These are phyloP conservation scores for Ganoderma boninense DNA, from an alignment of 1,284 basidiomycete genomes.

Conservation along the genomic window DNA sequence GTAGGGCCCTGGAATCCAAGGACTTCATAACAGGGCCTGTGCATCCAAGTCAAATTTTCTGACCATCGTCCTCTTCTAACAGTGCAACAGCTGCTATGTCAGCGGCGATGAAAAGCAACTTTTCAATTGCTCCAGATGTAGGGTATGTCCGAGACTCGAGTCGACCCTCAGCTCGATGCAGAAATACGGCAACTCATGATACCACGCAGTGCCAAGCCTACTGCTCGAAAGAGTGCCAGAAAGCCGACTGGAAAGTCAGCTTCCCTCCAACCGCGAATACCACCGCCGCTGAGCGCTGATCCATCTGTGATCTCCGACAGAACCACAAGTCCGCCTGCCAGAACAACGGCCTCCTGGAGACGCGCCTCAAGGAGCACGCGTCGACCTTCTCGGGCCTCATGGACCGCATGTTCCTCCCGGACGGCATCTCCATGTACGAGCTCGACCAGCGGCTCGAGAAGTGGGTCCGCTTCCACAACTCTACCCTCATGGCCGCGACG, in stretches of 20 bases:
- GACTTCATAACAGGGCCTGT: not conserved
- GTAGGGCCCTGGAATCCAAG: not conserved
- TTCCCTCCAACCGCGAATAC: not conserved
- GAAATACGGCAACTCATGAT: constrained; percentile 1
- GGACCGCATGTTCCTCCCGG: constrained; percentile 34
- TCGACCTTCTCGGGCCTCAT: constrained; percentile 27
- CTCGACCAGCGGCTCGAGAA: constrained; percentile 41
- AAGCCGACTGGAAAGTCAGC: constrained; percentile 38
- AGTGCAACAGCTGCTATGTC: constrained; percentile 37
- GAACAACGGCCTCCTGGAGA: constrained; percentile 34
- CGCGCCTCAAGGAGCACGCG: constrained; percentile 32
- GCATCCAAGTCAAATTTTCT: not conserved
- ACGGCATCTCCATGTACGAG: constrained; percentile 37
- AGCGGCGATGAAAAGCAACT: constrained; percentile 33
- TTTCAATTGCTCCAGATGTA: constrained; percentile 36
- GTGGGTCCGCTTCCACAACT: constrained; percentile 39
- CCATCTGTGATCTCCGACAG: constrained; percentile 17
- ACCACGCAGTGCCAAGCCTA: constrained; percentile 37
- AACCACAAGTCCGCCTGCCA: constrained; percentile 36
- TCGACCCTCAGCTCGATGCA: not conserved
- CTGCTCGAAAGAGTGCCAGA: constrained; percentile 42
- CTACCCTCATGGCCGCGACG: constrained; percentile 38
- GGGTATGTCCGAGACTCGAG: too few species aligned
- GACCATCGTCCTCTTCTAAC: not conserved
- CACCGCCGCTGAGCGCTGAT: not conserved